These are phyloP conservation scores for Eutypa lata DNA, from an alignment of 2,329 filamentous ascomycete genomes.

Conservation along the genomic window DNA sequence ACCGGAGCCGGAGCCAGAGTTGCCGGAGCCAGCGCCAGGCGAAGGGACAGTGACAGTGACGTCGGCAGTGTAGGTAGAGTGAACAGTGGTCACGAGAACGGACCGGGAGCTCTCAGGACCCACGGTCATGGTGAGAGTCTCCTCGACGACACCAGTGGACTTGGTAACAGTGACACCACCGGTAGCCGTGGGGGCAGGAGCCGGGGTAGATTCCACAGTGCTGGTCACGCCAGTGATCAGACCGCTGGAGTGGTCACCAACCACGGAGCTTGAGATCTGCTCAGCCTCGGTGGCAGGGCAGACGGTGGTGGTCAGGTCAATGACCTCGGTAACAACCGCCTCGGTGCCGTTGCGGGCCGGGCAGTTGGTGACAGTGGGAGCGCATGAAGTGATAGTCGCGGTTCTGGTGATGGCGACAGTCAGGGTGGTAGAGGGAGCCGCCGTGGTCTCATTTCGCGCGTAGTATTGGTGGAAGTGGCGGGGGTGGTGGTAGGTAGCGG, in stretches of 20 bases:
- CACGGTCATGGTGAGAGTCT: slow-evolving; percentile 24
- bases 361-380: slow-evolving; percentile 32
- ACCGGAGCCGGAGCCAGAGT: slow-evolving; percentile 8
- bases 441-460: slow-evolving; percentile 23
- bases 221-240: slow-evolving; percentile 26
- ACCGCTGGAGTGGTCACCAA: slow-evolving; percentile 29
- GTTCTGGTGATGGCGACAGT: slow-evolving; percentile 28
- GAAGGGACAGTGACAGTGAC: slow-evolving; percentile 25
- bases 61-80: slow-evolving; percentile 26
- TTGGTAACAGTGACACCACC: neutral
- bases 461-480: slow-evolving; percentile 28
- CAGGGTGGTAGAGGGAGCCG: slow-evolving; percentile 24
- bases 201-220: slow-evolving; percentile 15
- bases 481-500: slow-evolving; percentile 27
- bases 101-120: slow-evolving; percentile 25
- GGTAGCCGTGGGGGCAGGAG: neutral
- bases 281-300: slow-evolving; percentile 32
- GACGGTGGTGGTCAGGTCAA: slow-evolving; percentile 33
- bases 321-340: slow-evolving; percentile 31
- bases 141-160: slow-evolving; percentile 9
- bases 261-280: slow-evolving; percentile 27
- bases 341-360: slow-evolving; percentile 25
- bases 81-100: slow-evolving; percentile 25
- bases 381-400: slow-evolving; percentile 30
- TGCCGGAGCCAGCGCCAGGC: slow-evolving; percentile 8